Conservation (phyloP, 495 filamentous ascomycete species). For the Neurospora sp. region DNA sequence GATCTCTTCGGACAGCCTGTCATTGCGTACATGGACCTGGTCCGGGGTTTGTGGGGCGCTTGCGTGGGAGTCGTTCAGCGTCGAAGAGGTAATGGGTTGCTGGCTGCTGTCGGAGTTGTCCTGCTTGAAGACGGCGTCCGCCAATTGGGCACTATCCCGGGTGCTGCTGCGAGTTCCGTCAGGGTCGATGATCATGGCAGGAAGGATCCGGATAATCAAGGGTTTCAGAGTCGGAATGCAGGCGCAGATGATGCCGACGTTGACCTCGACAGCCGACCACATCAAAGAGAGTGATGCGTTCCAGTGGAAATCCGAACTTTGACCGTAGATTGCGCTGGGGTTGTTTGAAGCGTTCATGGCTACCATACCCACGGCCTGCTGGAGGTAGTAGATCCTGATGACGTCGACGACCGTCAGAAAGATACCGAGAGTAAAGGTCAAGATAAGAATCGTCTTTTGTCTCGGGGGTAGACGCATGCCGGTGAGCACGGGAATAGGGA, state of each 20-base stretch:
- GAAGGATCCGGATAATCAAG: conserved; percentile 63
- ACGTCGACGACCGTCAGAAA: conserved; percentile 87
- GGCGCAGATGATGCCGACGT: conserved; percentile 76
- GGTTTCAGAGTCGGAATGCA: conserved; percentile 87
- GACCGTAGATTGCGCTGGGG: conserved; percentile 21
- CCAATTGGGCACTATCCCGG: conserved; percentile 2
- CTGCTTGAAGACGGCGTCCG: background rate
- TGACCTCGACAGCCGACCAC: conserved; percentile 90
- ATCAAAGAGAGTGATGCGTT: conserved; percentile 78
- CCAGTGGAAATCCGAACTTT: conserved; percentile 42
- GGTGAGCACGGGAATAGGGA: conserved; percentile 83
- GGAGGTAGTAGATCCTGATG: conserved; percentile 78
- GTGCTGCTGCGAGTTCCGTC: conserved; percentile 20
- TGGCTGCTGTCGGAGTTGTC: background rate
- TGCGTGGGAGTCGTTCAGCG: background rate
- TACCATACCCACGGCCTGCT: conserved; percentile 49
- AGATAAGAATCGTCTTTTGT: conserved; percentile 73
- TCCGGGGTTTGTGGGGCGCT: background rate
- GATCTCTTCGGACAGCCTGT: background rate
- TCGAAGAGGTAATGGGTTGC: background rate
- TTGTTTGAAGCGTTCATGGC: conserved; percentile 17
- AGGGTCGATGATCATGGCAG: conserved; percentile 51
- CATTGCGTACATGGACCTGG: background rate
- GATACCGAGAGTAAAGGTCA: conserved; percentile 73
- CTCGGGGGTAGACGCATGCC: conserved; percentile 71